Conservation (phyloP, 75 land plant species). For the Picea sitchensis region DNA sequence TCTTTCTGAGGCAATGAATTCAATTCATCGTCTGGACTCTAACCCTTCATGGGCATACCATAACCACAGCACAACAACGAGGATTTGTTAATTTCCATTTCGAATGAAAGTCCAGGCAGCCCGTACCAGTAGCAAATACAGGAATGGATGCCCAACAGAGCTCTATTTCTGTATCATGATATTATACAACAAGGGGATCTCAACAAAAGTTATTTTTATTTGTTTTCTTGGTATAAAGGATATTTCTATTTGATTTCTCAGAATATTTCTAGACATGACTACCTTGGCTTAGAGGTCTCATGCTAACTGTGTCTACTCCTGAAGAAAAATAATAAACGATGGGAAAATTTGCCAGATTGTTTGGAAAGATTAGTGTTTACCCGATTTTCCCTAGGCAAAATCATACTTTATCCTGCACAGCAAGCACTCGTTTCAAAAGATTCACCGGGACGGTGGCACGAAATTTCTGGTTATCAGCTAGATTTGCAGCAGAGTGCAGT, state of each 20-base stretch:
- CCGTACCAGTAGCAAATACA: not conserved
- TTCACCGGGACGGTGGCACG: not conserved
- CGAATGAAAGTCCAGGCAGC: not conserved
- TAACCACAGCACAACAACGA: not conserved
- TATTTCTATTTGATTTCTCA: not conserved
- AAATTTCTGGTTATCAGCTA: not conserved
- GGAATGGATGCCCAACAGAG: not conserved
- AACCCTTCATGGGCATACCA: not conserved
- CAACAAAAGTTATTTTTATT: not conserved
- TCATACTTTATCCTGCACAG: not conserved
- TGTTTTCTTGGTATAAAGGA: no score
- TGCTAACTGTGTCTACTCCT: not conserved
- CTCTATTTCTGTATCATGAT: not conserved
- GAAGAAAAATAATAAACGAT: not conserved
- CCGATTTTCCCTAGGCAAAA: not conserved
- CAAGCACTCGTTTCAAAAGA: not conserved
- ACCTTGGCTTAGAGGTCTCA: not conserved
- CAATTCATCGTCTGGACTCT: no score
- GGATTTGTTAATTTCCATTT: no score
- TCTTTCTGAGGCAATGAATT: no score
- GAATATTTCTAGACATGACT: not conserved
- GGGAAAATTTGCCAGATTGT: not conserved
- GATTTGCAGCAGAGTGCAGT: not conserved
- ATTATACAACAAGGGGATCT: not conserved
- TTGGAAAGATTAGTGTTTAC: not conserved